Evolutionary conservation across 208 protist species (phyloP), one percentile per base, ranked within the genome.

Genomic region (Acanthamoeba culbertsoni): DNA sequence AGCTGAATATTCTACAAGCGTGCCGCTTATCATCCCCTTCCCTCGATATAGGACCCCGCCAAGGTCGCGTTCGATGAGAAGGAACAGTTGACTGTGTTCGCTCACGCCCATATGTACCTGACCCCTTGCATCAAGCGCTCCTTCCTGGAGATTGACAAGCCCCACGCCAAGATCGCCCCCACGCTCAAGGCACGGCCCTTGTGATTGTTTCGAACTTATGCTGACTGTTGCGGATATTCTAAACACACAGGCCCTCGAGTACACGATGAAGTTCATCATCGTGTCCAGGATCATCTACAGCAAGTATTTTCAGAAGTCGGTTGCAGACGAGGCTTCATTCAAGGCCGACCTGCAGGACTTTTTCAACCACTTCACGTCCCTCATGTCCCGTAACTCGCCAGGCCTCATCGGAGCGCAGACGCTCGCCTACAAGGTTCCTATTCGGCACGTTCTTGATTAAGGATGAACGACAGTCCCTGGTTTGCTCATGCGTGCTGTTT

Each of bases 351-450:
- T 95, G 37, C 48, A 37, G 1, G 45, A 82, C n/a, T 92, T 95
- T 10, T 93, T 95, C 43, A 31, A 48, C 6, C 5, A 84, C 51
- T 84, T 95, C 33, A 92, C n/a, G 46, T 45, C 28, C 2, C 71
- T 95, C 10, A 91, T 95, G 90, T 18, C 65, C 23, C 31, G 63
- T 14, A 92, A 62, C 16, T 86, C 77, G 37, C 48, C 84, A 8
- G 35, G 86, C 40, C 93, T 94, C 57, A 95, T 95, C 65, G 94
- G 94, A 31, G 77, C 94, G n/a, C 94, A 95, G 71, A 95, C 57
- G 7, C 90, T 93, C 4, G 89, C 94, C 23, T n/a, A 93, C 7
- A 92, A 92, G 28, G 88, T 93, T 4, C 35, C 14, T 75, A 37
- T 75, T 31, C 33, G 59, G 14, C 40, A 14, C n/a, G n/a, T n/a